These are phyloP conservation scores for Solanum pimpinellifolium DNA, from an alignment of 257 asterid species.

Conservation along the genomic window DNA sequence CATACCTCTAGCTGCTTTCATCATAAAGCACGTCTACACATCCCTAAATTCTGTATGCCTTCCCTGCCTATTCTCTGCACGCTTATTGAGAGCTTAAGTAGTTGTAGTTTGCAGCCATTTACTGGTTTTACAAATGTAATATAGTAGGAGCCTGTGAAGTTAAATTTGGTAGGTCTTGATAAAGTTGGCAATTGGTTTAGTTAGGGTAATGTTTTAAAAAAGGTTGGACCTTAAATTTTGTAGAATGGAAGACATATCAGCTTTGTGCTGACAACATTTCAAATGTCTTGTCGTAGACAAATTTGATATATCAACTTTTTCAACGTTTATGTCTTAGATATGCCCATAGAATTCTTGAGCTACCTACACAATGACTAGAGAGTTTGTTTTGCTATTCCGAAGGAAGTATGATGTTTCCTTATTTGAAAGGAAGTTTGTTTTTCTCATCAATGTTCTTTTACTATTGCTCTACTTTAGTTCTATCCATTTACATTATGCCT, in stretches of 20 bases:
- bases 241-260: neutral
- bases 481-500: neutral
- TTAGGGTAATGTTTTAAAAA: neutral
- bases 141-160: neutral
- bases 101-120: neutral
- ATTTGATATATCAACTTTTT: neutral
- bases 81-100: neutral
- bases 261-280: neutral
- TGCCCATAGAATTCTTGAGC: neutral
- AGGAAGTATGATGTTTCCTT: neutral
- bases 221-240: neutral
- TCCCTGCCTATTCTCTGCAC: neutral
- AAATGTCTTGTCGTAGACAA: neutral
- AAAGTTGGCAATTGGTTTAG: neutral
- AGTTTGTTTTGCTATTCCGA: neutral
- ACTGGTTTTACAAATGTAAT: neutral
- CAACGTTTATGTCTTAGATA: neutral
- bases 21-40: neutral
- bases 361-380: neutral
- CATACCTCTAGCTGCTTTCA: neutral
- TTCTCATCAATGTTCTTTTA: neutral
- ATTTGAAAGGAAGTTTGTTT: neutral
- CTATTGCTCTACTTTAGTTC: neutral
- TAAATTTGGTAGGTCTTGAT: neutral
- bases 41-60: neutral